Conservation (phyloP, 352 stramenopile genomes). For the Halophytophthora batemanensis region DNA sequence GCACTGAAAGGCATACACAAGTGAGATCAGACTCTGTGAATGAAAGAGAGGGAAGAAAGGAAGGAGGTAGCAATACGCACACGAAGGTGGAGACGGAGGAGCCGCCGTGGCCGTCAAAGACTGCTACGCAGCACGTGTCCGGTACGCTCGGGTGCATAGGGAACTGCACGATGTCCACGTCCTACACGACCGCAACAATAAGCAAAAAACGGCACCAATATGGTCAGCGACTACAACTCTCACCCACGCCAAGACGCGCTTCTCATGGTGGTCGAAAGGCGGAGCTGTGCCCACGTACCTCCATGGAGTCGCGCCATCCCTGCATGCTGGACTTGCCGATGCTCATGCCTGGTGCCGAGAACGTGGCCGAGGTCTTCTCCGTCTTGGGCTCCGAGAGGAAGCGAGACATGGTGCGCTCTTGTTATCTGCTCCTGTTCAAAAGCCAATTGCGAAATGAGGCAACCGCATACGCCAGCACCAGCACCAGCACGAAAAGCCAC, state of each 20-base stretch:
- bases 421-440: too few species aligned
- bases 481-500: too few species aligned
- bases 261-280: neutral
- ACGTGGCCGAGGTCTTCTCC: constrained; percentile 56
- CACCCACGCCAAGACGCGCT: neutral
- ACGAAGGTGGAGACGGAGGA: constrained; percentile 60
- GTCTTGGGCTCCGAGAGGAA: constrained; percentile 84
- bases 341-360: constrained; percentile 38
- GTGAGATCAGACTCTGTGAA: constrained; percentile 3
- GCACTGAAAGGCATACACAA: constrained; percentile 36
- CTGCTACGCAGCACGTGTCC: constrained; percentile 63
- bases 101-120: constrained; percentile 85
- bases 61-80: constrained; percentile 31
- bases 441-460: too few species aligned
- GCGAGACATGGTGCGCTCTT: constrained; percentile 53
- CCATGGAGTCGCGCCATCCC: constrained; percentile 84
- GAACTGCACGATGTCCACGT: constrained; percentile 71
- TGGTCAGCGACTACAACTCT: neutral
- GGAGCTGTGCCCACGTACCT: too few species aligned
- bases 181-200: constrained; percentile 21
- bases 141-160: constrained; percentile 55
- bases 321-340: constrained; percentile 80
- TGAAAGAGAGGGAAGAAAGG: too few species aligned
- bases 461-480: too few species aligned
- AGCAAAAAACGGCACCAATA: neutral